Evolutionary conservation across 169 alveolate genomes (phyloP).

Genomic region (Eimeria zaria): DNA sequence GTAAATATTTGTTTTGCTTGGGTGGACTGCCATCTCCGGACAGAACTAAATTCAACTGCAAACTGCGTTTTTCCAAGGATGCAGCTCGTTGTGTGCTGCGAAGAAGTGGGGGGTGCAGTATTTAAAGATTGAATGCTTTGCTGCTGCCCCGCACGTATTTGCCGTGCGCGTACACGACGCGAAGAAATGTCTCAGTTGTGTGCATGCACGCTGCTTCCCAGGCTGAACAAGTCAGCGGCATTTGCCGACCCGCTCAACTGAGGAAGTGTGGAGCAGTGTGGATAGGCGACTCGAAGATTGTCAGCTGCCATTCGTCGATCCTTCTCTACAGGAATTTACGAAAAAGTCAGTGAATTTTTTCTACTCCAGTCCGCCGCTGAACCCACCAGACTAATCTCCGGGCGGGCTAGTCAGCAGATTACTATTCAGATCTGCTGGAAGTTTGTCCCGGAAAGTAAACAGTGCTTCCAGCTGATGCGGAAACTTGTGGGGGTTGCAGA

Average conservation of each 20-base stretch:
- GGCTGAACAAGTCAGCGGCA: constrained; percentile 66
- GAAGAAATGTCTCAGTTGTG: background rate
- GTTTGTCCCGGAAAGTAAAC: background rate
- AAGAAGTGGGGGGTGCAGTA: background rate
- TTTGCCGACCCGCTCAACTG: constrained; percentile 65
- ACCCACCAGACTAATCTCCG: background rate
- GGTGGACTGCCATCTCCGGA: background rate
- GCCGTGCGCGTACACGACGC: background rate
- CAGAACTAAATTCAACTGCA: background rate
- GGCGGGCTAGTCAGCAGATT: background rate
- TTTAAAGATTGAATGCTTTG: background rate
- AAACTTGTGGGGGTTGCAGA: constrained; percentile 10
- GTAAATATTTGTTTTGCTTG: background rate
- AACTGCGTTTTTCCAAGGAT: background rate
- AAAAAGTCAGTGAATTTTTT: constrained; percentile 8
- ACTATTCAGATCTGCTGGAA: background rate
- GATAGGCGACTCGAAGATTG: constrained; percentile 15
- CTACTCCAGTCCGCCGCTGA: background rate
- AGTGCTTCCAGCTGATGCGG: background rate
- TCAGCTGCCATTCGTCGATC: constrained; percentile 65
- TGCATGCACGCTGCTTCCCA: background rate
- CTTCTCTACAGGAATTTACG: constrained; percentile 14
- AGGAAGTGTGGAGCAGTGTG: constrained; percentile 62
- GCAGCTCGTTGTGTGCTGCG: background rate
- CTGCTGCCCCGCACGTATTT: background rate